Evolutionary conservation across 2,329 filamentous ascomycete genomes (phyloP).

Genomic region (Penicillium verrucosum): DNA sequence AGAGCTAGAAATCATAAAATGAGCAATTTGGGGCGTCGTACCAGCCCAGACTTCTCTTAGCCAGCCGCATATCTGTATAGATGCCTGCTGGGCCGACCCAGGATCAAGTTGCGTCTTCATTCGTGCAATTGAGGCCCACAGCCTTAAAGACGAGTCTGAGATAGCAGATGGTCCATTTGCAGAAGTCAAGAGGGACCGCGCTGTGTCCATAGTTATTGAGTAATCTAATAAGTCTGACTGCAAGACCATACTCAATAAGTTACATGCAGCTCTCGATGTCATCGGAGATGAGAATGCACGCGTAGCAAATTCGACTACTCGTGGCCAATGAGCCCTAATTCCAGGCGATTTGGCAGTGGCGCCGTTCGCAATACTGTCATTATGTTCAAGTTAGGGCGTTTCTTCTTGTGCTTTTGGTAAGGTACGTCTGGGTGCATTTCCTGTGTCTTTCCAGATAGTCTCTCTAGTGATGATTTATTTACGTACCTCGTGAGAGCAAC

Average conservation of each 20-base stretch:
- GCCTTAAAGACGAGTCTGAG: constrained; percentile 71
- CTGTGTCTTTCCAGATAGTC: not conserved
- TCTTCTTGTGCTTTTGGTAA: not conserved
- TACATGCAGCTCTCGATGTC: constrained; percentile 73
- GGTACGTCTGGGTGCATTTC: not conserved
- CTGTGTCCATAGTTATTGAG: constrained; percentile 63
- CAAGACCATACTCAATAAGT: constrained; percentile 67
- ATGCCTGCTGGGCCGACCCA: constrained; percentile 63
- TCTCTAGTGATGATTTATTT: constrained; percentile 1
- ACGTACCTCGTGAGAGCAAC: constrained; percentile 74
- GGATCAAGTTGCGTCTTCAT: constrained; percentile 66
- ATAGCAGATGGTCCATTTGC: constrained; percentile 75
- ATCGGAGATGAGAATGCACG: constrained; percentile 67
- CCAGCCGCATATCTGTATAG: constrained; percentile 76
- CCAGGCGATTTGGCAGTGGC: constrained; percentile 37
- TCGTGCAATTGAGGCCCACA: constrained; percentile 70
- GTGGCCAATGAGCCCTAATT: constrained; percentile 60
- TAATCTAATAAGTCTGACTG: constrained; percentile 64
- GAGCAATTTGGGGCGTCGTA: constrained; percentile 52
- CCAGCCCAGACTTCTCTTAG: constrained; percentile 74
- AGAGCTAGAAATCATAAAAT: constrained; percentile 7
- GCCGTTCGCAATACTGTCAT: constrained; percentile 33
- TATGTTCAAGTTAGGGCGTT: not conserved
- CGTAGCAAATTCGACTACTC: constrained; percentile 71
- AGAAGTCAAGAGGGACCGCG: constrained; percentile 69